A percentile compares a stretch with the other conserved stretches of the same genome.
Conservation (phyloP, 345 rosid genomes). For the Hypericum perforatum region DNA sequence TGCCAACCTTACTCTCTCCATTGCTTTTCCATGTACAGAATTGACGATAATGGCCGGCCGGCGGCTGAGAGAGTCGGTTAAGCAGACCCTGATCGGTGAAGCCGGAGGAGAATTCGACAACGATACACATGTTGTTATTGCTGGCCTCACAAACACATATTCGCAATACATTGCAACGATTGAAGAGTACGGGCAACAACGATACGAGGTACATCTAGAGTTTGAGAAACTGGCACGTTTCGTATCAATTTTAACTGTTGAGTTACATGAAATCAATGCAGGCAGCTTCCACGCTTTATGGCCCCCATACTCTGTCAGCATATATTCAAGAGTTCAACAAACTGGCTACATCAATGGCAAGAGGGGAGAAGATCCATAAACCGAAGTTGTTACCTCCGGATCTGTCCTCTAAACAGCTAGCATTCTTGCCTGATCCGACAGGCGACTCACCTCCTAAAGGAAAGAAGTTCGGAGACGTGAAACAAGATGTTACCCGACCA, state of each 20-base stretch:
- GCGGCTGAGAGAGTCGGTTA: slow-evolving; percentile 46
- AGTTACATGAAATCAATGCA: slow-evolving; percentile 12
- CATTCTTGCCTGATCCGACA: slow-evolving; percentile 18
- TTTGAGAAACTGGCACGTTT: too few relatives aligned
- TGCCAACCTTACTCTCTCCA: not conserved
- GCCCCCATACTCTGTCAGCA: slow-evolving; percentile 47
- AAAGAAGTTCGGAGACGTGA: slow-evolving; percentile 37
- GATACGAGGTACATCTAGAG: slow-evolving; percentile 31
- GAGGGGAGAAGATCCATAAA: slow-evolving; percentile 12
- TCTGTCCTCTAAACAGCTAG: slow-evolving; percentile 35
- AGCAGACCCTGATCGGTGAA: slow-evolving; percentile 32
- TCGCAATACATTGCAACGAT: slow-evolving; percentile 45
- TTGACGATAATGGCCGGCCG: slow-evolving; percentile 56
- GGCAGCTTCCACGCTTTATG: slow-evolving; percentile 60
- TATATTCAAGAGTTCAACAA: slow-evolving; percentile 45
- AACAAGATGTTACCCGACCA: slow-evolving; percentile 26
- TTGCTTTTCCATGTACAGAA: slow-evolving; percentile 25
- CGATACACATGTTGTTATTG: slow-evolving; percentile 35
- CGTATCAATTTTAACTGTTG: not conserved
- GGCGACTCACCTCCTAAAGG: slow-evolving; percentile 35
- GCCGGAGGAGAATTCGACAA: slow-evolving; percentile 38
- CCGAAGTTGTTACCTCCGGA: slow-evolving; percentile 34
- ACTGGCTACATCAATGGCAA: slow-evolving; percentile 41
- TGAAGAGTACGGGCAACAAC: slow-evolving; percentile 45
- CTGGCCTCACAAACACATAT: slow-evolving; percentile 51